phyloP scores from a whole-genome alignment of 2,329 filamentous ascomycete species.

The Zymoseptoria tritici region DNA sequence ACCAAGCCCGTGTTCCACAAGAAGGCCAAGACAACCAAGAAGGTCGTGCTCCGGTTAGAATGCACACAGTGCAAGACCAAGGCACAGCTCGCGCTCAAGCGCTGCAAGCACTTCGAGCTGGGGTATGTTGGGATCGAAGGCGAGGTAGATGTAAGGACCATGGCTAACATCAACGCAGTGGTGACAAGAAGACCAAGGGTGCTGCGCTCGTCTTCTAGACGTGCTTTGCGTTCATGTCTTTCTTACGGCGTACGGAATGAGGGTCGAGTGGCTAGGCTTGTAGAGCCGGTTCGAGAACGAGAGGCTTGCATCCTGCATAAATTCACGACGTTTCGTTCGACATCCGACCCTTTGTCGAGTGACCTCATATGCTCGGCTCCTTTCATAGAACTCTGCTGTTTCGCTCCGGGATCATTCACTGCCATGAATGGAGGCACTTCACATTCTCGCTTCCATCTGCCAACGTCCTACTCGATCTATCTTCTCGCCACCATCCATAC shows the following conservation, averaged over 20 bases:
- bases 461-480: background rate
- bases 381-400: background rate
- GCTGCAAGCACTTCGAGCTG: conserved; percentile 99
- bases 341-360: background rate
- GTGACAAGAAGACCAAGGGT: conserved; percentile 99
- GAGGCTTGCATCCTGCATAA: conserved; percentile 11
- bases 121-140: conserved; percentile 59
- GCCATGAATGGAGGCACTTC: background rate
- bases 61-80: conserved; percentile 98
- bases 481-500: conserved; percentile 11
- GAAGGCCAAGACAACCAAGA: conserved; percentile 99
- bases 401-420: background rate
- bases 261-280: conserved; percentile 17
- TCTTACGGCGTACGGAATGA: conserved; percentile 22
- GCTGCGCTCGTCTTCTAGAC: conserved; percentile 98
- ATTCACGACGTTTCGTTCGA: conserved; percentile 4
- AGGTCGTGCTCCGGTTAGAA: conserved; percentile 97
- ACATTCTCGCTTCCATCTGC: background rate
- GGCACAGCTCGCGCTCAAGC: conserved; percentile 95
- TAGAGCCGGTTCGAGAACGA: conserved; percentile 12
- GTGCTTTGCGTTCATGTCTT: conserved; percentile 30
- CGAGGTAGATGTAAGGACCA: background rate
- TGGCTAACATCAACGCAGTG: conserved; percentile 52
- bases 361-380: background rate
- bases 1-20: conserved; percentile 99